These are phyloP conservation scores for Phytophthora cactorum DNA, from an alignment of 352 stramenopile genomes.

Conservation along the genomic window DNA sequence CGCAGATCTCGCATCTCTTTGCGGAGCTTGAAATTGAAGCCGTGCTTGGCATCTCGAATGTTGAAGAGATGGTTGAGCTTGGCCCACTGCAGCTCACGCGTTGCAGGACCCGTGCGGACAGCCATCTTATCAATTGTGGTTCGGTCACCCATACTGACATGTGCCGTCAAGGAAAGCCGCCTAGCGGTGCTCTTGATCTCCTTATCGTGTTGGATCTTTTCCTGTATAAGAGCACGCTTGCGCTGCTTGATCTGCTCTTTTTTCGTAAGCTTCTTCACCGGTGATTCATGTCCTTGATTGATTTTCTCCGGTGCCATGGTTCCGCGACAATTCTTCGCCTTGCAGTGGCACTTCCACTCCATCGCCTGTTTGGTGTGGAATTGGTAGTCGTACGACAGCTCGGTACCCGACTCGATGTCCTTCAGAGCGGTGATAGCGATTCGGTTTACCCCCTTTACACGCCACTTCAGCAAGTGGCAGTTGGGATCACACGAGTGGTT, in stretches of 20 bases:
- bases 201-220: constrained; percentile 71
- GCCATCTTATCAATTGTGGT: constrained; percentile 59
- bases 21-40: constrained; percentile 80
- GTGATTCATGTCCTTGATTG: constrained; percentile 40
- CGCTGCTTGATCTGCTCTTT: constrained; percentile 75
- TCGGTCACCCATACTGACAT: constrained; percentile 59
- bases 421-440: constrained; percentile 93
- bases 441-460: constrained; percentile 91
- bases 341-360: constrained; percentile 90
- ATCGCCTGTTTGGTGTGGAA: constrained; percentile 90
- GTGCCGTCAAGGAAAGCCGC: constrained; percentile 68
- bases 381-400: constrained; percentile 96
- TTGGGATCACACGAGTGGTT: constrained; percentile 98
- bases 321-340: constrained; percentile 78
- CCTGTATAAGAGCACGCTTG: constrained; percentile 70
- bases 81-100: constrained; percentile 70
- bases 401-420: constrained; percentile 89
- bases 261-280: constrained; percentile 79
- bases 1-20: constrained; percentile 61
- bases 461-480: constrained; percentile 95
- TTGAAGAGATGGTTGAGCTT: constrained; percentile 62
- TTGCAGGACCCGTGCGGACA: constrained; percentile 59
- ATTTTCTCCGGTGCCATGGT: constrained; percentile 89
- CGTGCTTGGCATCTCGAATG: constrained; percentile 58
- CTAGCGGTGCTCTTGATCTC: constrained; percentile 69